A percentile compares a stretch with the other conserved stretches of the same genome.
Evolutionary conservation across 2,329 filamentous ascomycete genomes (phyloP).

Genomic region (Huntiella decipiens): DNA sequence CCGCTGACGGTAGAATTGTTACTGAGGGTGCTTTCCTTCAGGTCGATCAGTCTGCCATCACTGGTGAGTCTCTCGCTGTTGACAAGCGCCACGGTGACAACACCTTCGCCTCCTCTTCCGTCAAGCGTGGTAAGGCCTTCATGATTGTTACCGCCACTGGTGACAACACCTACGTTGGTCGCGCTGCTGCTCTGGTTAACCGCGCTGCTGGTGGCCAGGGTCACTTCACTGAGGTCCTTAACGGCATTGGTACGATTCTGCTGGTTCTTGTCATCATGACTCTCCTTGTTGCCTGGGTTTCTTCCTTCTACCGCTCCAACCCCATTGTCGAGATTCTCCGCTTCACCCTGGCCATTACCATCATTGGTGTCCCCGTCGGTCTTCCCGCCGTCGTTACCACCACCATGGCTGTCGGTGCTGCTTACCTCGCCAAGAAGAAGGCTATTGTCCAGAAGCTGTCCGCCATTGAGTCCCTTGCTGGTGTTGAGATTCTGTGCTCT

Average conservation of each 20-base stretch:
- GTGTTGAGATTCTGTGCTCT: conserved; percentile 84
- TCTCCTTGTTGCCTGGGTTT: conserved; percentile 66
- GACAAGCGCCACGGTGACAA: conserved; percentile 70
- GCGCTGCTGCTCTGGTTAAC: conserved; percentile 69
- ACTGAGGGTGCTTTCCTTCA: conserved; percentile 72
- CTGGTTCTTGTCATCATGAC: conserved; percentile 65
- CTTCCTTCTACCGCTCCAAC: conserved; percentile 76
- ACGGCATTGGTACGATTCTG: conserved; percentile 66
- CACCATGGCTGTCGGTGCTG: conserved; percentile 85
- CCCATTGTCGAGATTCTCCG: conserved; percentile 58
- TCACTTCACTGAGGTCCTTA: conserved; percentile 82
- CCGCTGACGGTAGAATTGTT: conserved; percentile 71
- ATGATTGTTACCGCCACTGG: conserved; percentile 68
- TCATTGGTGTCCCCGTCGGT: conserved; percentile 83
- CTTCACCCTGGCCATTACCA: conserved; percentile 76
- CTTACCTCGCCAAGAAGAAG: conserved; percentile 80
- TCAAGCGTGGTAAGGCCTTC: conserved; percentile 80
- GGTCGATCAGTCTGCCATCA: conserved; percentile 82
- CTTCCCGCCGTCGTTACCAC: conserved; percentile 85
- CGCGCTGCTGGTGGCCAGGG: conserved; percentile 54
- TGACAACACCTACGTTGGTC: conserved; percentile 80
- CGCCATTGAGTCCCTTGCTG: conserved; percentile 78
- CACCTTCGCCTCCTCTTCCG: conserved; percentile 69
- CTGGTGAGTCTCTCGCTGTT: conserved; percentile 77
- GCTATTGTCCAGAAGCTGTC: conserved; percentile 86